These are phyloP conservation scores for Musa itinerans DNA, from an alignment of 176 grass and related monocot species.

Conservation along the genomic window DNA sequence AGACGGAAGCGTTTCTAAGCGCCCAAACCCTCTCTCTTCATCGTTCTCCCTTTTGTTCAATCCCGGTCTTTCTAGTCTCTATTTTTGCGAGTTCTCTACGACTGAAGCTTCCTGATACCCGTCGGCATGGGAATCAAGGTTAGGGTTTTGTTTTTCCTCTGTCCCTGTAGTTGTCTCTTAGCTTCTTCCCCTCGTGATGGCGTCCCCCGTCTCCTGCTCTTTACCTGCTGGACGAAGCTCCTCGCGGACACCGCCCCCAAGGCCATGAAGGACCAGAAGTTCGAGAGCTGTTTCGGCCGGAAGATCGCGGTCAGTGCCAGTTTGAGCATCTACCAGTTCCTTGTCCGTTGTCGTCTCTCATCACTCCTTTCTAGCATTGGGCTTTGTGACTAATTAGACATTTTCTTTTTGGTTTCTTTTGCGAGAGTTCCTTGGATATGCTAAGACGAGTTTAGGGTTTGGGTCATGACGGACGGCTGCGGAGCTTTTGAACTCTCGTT, in stretches of 20 bases:
- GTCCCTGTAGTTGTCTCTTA: not conserved
- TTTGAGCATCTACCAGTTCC: slow-evolving; percentile 91
- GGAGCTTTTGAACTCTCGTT: not conserved
- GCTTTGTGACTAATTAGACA: too few species aligned
- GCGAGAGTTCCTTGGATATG: not conserved
- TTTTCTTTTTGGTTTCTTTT: too few species aligned
- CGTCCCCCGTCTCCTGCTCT: not conserved
- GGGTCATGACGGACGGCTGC: not conserved
- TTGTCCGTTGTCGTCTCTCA: slow-evolving; percentile 23
- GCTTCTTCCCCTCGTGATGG: not conserved
- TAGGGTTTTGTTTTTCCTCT: not conserved
- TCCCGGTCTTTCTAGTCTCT: too few species aligned
- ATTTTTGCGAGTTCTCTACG: too few species aligned
- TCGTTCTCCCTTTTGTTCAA: too few species aligned
- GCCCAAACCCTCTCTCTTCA: too few species aligned
- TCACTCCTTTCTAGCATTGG: not conserved
- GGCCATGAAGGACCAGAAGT: slow-evolving; percentile 34
- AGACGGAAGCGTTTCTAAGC: too few species aligned
- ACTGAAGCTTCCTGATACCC: not conserved
- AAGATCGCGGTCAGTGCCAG: slow-evolving; percentile 71
- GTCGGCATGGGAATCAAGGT: slow-evolving; percentile 83
- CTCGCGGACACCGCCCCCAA: slow-evolving; percentile 61
- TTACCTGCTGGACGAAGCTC: slow-evolving; percentile 60
- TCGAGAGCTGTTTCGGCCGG: slow-evolving; percentile 65
- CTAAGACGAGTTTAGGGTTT: not conserved